Evolutionary conservation across 2,329 filamentous ascomycete genomes (phyloP), one percentile per base, ranked within the genome.

Genomic region (Chalara sp.): DNA sequence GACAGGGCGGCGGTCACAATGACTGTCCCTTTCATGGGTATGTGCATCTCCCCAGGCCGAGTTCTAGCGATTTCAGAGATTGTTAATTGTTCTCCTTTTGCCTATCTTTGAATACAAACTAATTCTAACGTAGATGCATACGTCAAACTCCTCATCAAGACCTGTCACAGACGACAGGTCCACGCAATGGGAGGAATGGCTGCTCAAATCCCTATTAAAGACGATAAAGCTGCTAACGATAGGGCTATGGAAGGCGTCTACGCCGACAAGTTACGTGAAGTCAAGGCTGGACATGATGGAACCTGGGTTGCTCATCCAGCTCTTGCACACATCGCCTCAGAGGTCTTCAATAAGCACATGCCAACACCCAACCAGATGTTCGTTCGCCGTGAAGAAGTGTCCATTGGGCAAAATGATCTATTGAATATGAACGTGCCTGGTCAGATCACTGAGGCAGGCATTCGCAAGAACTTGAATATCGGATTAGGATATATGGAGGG

Each of bases 161-260:
- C 93, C 51, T 99, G 93, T 78, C 93, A 99, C 72, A 86, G 84
- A 68, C 86, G 93, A 62, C 90, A 91, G 50, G 93, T 97, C n/a
- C 93, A 97, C 71, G 93, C 93, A 58, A 97, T 97, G 93, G 84
- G 93, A 61, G 93, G 93, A 59, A 97, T 99, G 93, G 92, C 92
- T 3, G 93, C 93, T 39, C 93, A 97, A 72, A 99, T 99, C 65
- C 93, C 93, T 56, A 96, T 97, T 78, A 97, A 97, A 79, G 87
- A 93, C 68, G 87, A 97, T 72, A 81, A 84, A 61, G 83, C 80
- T 45, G 92, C 91, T 67, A 96, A 97, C 72, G 90, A 96, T 64
- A 85, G 84, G 68, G 92, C 92, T 59, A 96, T 97, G 91, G 89
- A 89, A 58, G 86, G 82, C 54, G 90, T 99, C 43, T 86, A 89